phyloP scores from a whole-genome alignment of 83 land plant species.

The Larix sibirica region DNA sequence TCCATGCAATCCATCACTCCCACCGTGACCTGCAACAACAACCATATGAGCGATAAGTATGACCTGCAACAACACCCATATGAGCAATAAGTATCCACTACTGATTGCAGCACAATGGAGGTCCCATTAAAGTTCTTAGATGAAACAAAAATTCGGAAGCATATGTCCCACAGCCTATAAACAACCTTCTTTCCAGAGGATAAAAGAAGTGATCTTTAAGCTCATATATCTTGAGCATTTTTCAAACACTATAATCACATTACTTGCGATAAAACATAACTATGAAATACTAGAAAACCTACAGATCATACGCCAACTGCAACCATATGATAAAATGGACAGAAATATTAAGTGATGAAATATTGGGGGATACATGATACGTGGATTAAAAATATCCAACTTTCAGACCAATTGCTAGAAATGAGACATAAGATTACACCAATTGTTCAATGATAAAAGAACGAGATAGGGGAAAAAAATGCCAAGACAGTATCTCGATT shows the following conservation, averaged over 20 bases:
- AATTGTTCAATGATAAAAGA: background rate
- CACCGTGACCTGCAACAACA: slow-evolving; percentile 87
- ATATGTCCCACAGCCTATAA: background rate
- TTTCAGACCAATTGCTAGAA: background rate
- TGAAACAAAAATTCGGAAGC: background rate
- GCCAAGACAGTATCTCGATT: background rate
- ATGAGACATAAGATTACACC: background rate
- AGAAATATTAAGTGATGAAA: too few species aligned
- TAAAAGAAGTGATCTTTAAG: background rate
- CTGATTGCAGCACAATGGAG: too few species aligned
- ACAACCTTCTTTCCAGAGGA: background rate
- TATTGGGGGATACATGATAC: too few species aligned
- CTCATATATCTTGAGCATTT: background rate
- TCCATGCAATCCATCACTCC: slow-evolving; percentile 97
- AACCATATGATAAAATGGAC: background rate
- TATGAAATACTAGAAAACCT: background rate
- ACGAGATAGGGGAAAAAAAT: background rate
- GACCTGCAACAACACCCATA: slow-evolving; percentile 50
- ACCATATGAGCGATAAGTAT: slow-evolving; percentile 5
- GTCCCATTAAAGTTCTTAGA: background rate
- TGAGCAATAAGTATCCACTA: background rate
- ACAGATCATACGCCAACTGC: background rate
- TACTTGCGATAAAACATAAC: background rate
- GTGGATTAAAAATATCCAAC: too few species aligned
- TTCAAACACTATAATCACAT: background rate